Base-by-base conservation (phyloP, 2,329 filamentous ascomycete genomes). In the Rutstroemia sp. region DNA sequence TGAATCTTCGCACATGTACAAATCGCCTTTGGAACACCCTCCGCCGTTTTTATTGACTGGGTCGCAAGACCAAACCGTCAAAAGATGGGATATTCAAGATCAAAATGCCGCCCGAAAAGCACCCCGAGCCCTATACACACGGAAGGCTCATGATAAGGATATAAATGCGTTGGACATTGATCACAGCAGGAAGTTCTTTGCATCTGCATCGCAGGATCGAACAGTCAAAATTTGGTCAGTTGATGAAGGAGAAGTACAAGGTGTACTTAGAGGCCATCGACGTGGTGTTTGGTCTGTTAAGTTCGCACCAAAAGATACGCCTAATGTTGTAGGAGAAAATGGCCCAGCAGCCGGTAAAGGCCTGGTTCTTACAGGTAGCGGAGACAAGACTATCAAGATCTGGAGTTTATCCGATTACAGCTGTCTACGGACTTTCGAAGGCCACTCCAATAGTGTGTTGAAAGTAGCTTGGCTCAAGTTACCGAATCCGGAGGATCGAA, bases 111-210 rank as follows among this genome's bases (percentile, higher is more conserved):
- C 74, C 48, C 81, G 79, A 59, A 79, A 80, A 57, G 77, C 80
- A 9, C 74, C 83, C 9, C 77, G 84, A 64, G 90, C 90, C 42
- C 74, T 85, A 4, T 99, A 89, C 71, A 97, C 94, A 1, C 83
- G 94, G 56, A 95, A 96, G 72, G 94, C 94, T 1, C 94, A 99
- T 72, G 94, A 99, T 69, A 99, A 99, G 70, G 94, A 99, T 64
- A 99, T 99, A 73, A 99, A 99, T 66, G 91, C 94, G 2, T 81
- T 99, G 51, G 90, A 95, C 62, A 79, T 94, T 10, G 89, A 91
- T 61, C 80, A 84, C 21, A 78, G 81, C 1, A 83, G 82, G 4
- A 82, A 85, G n/a, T 74, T 96, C 1, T 97, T 99, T 68, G 95
- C 92, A 3, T 96, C 94, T 1, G 92, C 94, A 30, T 97, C 92